A percentile compares a stretch with the other conserved stretches of the same genome.
Evolutionary conservation across 2,329 filamentous ascomycete genomes (phyloP).

Genomic region (Fusarium acutatum): DNA sequence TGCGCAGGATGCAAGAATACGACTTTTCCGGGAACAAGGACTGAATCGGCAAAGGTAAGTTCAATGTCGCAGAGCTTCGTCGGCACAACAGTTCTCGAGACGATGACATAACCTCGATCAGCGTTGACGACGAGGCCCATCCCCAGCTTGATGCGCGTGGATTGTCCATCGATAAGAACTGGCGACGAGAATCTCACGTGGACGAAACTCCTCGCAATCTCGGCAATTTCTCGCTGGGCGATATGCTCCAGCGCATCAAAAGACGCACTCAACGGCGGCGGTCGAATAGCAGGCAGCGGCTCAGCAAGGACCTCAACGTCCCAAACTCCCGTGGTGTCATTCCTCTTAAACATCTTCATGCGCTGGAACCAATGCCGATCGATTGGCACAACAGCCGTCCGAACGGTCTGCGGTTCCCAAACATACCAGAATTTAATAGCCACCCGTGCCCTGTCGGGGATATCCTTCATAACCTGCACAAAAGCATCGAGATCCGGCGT

Average conservation of each 20-base stretch:
- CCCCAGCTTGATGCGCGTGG: constrained; percentile 78
- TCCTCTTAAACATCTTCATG: constrained; percentile 91
- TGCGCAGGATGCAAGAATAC: constrained; percentile 95
- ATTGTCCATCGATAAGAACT: constrained; percentile 82
- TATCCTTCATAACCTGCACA: constrained; percentile 14
- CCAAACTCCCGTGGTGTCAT: constrained; percentile 90
- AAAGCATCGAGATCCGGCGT: constrained; percentile 73
- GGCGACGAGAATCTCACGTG: constrained; percentile 92
- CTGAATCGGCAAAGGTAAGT: constrained; percentile 95
- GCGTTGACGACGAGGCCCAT: constrained; percentile 97
- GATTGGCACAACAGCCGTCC: constrained; percentile 89
- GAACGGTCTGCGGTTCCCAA: constrained; percentile 73
- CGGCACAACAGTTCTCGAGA: constrained; percentile 91
- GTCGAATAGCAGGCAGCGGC: constrained; percentile 76
- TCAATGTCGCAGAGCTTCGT: constrained; percentile 97
- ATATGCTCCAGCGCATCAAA: constrained; percentile 93
- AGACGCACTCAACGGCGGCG: constrained; percentile 78
- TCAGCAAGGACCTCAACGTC: constrained; percentile 89
- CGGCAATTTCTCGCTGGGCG: constrained; percentile 85
- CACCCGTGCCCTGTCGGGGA: constrained; percentile 15
- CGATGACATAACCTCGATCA: constrained; percentile 90
- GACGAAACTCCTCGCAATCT: constrained; percentile 93
- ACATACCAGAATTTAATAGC: constrained; percentile 15
- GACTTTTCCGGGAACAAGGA: constrained; percentile 92
- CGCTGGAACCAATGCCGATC: constrained; percentile 96